A percentile compares a stretch with the other conserved stretches of the same genome.
phyloP scores from a whole-genome alignment of 495 filamentous ascomycete species.

The Parmelia sp. region DNA sequence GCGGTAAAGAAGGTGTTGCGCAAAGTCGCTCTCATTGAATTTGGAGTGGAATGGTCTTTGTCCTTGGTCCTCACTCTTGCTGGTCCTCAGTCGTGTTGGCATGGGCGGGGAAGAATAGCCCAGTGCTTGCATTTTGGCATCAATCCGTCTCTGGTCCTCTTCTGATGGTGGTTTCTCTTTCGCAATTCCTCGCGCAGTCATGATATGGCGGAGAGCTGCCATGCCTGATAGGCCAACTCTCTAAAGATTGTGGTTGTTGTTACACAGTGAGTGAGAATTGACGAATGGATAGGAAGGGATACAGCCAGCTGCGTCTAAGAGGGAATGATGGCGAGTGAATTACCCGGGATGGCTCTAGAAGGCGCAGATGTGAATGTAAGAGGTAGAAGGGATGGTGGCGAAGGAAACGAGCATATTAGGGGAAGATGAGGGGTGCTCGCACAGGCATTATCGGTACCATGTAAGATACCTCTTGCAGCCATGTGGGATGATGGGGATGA shows the following conservation, averaged over 20 bases:
- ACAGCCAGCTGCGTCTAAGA: not conserved
- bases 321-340: not conserved
- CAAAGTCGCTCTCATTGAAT: slow-evolving; percentile 20
- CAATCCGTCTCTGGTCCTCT: slow-evolving; percentile 18
- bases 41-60: slow-evolving; percentile 21
- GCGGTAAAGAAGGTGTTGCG: slow-evolving; percentile 16
- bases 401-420: not conserved
- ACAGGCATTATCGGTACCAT: not conserved
- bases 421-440: not conserved
- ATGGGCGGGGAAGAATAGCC: slow-evolving; percentile 23
- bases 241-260: not conserved
- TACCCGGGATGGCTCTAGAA: not conserved
- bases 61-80: slow-evolving; percentile 17
- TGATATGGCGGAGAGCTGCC: slow-evolving; percentile 26
- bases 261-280: not conserved
- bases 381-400: not conserved
- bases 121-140: slow-evolving; percentile 24
- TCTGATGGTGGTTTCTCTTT: slow-evolving; percentile 10
- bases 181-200: slow-evolving; percentile 17
- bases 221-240: slow-evolving; percentile 29
- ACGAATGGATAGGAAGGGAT: not conserved
- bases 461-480: not conserved
- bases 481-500: not conserved
- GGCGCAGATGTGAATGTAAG: not conserved
- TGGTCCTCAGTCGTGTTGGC: slow-evolving; percentile 11